Conservation (phyloP, 2,329 filamentous ascomycete species). For the Sordariomycetes sp. region DNA sequence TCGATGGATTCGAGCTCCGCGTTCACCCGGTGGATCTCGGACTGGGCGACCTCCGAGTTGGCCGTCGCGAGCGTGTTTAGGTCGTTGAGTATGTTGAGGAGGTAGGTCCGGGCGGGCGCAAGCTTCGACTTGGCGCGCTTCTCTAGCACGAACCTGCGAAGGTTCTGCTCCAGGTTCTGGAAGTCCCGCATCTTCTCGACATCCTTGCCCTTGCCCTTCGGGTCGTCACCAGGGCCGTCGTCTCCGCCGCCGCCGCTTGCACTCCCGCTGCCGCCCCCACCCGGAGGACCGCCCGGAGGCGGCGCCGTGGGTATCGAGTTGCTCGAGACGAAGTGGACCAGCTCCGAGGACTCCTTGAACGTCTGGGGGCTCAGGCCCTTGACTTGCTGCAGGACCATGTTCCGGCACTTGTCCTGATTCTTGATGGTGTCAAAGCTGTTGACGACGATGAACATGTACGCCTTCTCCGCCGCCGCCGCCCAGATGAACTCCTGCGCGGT, state of each 20-base stretch:
- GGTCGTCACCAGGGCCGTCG: conserved; percentile 45
- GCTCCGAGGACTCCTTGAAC: conserved; percentile 80
- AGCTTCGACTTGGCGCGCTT: conserved; percentile 93
- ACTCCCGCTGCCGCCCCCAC: conserved; percentile 34
- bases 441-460: conserved; percentile 97
- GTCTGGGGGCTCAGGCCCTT: conserved; percentile 80
- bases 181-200: conserved; percentile 86
- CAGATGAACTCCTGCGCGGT: conserved; percentile 97
- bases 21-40: conserved; percentile 74
- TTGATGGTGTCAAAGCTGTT: conserved; percentile 93
- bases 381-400: conserved; percentile 88
- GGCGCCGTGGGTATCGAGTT: conserved; percentile 77
- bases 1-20: conserved; percentile 73
- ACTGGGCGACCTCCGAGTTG: conserved; percentile 77
- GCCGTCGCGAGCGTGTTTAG: conserved; percentile 72
- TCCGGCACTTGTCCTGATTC: conserved; percentile 83
- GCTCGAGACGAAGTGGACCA: conserved; percentile 97
- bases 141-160: conserved; percentile 88
- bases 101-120: conserved; percentile 88
- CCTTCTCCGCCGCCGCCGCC: conserved; percentile 91
- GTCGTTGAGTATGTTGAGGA: conserved; percentile 86
- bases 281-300: conserved; percentile 42
- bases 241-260: conserved; percentile 45
- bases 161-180: conserved; percentile 74
- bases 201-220: conserved; percentile 74